Evolutionary conservation across 805 yeast species (phyloP), one percentile per base, ranked within the genome.

Genomic region (Pichia scutulata): DNA sequence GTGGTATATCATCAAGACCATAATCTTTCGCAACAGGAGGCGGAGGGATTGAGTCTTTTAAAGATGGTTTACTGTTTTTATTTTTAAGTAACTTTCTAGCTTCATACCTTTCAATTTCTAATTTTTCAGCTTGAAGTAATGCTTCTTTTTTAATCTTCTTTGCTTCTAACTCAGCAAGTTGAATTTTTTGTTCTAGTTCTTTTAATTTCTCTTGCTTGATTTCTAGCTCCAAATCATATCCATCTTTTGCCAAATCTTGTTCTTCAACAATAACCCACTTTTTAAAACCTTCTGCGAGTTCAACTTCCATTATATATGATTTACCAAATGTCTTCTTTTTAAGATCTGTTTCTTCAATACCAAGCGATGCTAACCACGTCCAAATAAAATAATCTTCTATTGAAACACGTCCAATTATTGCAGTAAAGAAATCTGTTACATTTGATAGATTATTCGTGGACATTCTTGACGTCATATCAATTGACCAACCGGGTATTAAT

Each of bases 341-440:
- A 23, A 71, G 65, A 30, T 75, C 72, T 0, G 89, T 78, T 60
- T 86, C 85, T 61, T 89, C 96, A 30, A 81, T 74, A 0, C 87
- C 87, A 23, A 88, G 63, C 2, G 89, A 77, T 1, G 89, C 80
- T 60, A 88, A 71, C 96, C 96, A 89, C 0, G 96, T 78, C 96
- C 96, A 89, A 26, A 88, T 86, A 60, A 83, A 89, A 64, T 85
- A 89, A 64, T 89, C 96, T 64, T 87, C 95, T 19, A 89, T 79
- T 7, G 86, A 75, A 1, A 86, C 83, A 52, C 86, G 76, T 9
- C 78, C 69, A 10, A 86, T 73, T n/a, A 63, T 60, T 2, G 75
- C 77, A 7, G 76, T 69, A 42, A 74, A 68, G 45, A 64, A 70
- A 50, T 64, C 68, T 7, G 58, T 57, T 1, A 52, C 51, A 18